Evolutionary conservation across 768 basidiomycete species (phyloP).

Genomic region (Serendipita sp.): DNA sequence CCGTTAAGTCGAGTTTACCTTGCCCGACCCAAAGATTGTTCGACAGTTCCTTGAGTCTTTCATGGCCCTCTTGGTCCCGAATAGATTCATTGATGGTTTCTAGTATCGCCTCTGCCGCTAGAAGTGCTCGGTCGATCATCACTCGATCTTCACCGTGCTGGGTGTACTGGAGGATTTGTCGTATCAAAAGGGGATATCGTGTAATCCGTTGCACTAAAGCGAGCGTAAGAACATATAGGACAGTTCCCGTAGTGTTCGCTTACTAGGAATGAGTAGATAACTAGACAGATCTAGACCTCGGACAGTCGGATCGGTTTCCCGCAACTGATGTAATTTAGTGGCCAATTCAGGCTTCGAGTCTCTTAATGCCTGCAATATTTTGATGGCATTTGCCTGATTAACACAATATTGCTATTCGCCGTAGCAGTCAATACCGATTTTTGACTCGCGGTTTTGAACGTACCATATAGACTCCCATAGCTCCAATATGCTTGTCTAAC

Average conservation of each 20-base stretch:
- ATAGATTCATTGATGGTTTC: conserved; percentile 79
- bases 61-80: conserved; percentile 63
- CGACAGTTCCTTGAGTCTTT: conserved; percentile 59
- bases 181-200: conserved; percentile 79
- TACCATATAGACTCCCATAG: conserved; percentile 72
- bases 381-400: conserved; percentile 68
- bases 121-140: conserved; percentile 37
- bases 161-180: conserved; percentile 69
- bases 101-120: conserved; percentile 56
- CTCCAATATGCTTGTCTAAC: conserved; percentile 52
- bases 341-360: conserved; percentile 51
- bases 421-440: not conserved
- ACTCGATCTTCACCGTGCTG: conserved; percentile 46
- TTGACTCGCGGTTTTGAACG: conserved; percentile 14
- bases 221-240: not conserved
- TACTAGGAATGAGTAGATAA: conserved; percentile 84
- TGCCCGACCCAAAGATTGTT: conserved; percentile 77
- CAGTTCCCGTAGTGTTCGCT: conserved; percentile 17
- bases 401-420: conserved; percentile 64
- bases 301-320: conserved; percentile 62
- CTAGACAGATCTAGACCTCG: conserved; percentile 80
- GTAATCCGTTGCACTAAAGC: conserved; percentile 84
- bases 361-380: conserved; percentile 56
- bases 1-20: conserved; percentile 79
- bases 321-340: conserved; percentile 49